These are phyloP conservation scores for Eruca vesicaria DNA, from an alignment of 441 rosid species.

Conservation along the genomic window DNA sequence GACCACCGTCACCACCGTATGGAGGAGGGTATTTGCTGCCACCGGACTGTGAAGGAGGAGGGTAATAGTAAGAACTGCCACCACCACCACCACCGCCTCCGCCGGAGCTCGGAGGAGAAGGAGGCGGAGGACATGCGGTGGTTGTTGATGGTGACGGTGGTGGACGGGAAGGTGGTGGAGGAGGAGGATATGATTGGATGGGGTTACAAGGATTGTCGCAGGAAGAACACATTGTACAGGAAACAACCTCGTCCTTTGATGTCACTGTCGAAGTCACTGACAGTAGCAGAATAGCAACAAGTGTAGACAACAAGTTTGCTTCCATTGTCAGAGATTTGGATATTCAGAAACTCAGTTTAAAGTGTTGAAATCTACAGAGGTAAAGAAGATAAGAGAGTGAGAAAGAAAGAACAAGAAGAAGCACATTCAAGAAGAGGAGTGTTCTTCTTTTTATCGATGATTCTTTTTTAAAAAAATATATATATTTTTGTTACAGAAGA, in stretches of 20 bases:
- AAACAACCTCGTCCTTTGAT: constrained; percentile 63
- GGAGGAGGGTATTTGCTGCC: constrained; percentile 64
- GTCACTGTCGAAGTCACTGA: constrained; percentile 24
- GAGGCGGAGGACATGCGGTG: constrained; percentile 69
- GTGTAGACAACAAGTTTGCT: background rate
- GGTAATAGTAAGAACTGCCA: constrained; percentile 36
- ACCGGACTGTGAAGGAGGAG: constrained; percentile 57
- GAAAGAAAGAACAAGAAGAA: background rate
- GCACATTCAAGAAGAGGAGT: constrained; percentile 14
- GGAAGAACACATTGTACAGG: constrained; percentile 86
- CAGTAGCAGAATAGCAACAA: constrained; percentile 11
- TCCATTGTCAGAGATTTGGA: constrained; percentile 28
- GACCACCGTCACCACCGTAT: constrained; percentile 46
- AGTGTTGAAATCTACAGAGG: background rate
- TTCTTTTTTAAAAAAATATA: background rate
- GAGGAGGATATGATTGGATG: constrained; percentile 51
- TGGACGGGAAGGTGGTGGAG: constrained; percentile 54
- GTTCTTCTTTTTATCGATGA: constrained; percentile 25
- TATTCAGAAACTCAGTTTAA: background rate
- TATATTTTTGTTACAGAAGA: background rate
- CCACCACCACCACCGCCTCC: constrained; percentile 39
- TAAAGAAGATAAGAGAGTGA: background rate
- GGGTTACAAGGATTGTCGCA: constrained; percentile 69
- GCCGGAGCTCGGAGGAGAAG: constrained; percentile 56
- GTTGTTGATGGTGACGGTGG: constrained; percentile 43